These are phyloP conservation scores for Coelastrella sp. DNA, from an alignment of 139 green algal genomes.

Conservation along the genomic window DNA sequence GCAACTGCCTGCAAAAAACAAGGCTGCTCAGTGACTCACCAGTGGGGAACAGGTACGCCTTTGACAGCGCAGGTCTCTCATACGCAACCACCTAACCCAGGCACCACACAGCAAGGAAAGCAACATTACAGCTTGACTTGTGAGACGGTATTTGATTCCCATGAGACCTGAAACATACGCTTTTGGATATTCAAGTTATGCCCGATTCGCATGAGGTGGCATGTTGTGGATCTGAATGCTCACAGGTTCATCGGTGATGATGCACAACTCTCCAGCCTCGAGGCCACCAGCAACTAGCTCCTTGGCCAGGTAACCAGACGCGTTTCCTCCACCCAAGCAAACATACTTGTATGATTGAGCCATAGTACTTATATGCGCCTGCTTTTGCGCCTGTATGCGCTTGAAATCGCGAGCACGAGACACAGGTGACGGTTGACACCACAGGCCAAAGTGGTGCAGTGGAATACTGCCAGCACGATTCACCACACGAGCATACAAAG, in stretches of 20 bases:
- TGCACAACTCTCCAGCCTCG: slow-evolving; percentile 68
- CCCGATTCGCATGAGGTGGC: not conserved
- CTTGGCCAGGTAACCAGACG: slow-evolving; percentile 76
- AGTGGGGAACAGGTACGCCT: slow-evolving; percentile 88
- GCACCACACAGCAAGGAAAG: not conserved
- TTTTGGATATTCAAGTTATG: not conserved
- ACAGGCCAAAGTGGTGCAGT: not conserved
- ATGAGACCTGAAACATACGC: too few relatives aligned
- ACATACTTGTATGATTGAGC: not conserved
- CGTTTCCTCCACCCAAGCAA: slow-evolving; percentile 80
- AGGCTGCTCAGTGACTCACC: not conserved
- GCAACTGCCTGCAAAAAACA: too few relatives aligned
- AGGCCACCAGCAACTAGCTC: slow-evolving; percentile 75
- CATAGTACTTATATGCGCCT: not conserved
- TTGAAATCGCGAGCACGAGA: not conserved
- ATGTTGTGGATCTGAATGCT: slow-evolving; percentile 12
- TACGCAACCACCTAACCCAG: slow-evolving; percentile 76
- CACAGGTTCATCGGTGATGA: slow-evolving; percentile 81
- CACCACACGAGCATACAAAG: too few relatives aligned
- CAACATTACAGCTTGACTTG: not conserved
- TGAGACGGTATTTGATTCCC: not conserved
- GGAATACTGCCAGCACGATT: too few relatives aligned
- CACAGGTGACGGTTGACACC: not conserved
- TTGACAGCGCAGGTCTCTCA: slow-evolving; percentile 91
- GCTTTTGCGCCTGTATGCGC: not conserved